Evolutionary conservation across 179 eudicot genomes (phyloP).

Genomic region (Patellifolia procumbens): DNA sequence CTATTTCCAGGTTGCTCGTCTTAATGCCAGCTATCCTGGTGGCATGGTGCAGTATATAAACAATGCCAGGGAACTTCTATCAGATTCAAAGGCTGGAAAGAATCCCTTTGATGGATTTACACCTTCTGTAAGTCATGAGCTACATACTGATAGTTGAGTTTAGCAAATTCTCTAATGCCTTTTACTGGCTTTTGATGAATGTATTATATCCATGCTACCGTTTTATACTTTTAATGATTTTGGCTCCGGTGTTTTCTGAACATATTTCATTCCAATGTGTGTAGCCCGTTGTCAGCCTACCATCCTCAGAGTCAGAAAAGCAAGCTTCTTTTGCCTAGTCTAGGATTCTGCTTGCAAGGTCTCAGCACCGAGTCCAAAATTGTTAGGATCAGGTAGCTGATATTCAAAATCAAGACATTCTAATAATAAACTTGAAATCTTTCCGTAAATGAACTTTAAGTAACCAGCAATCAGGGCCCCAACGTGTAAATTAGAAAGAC

Average conservation of each 20-base stretch:
- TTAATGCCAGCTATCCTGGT: conserved; percentile 84
- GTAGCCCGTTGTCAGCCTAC: not conserved
- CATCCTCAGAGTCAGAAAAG: not conserved
- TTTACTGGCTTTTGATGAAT: not conserved
- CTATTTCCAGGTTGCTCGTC: conserved; percentile 61
- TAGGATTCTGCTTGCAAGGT: not conserved
- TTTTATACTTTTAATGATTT: not conserved
- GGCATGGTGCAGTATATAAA: conserved; percentile 72
- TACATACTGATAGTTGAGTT: not conserved
- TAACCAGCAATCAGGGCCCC: not conserved
- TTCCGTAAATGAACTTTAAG: not conserved
- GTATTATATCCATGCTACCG: not conserved
- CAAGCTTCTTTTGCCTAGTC: not conserved
- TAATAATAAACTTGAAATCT: not conserved
- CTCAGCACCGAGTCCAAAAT: not conserved
- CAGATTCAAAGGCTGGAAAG: conserved; percentile 88
- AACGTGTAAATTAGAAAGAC: not conserved
- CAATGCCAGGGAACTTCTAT: conserved; percentile 80
- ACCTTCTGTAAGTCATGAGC: conserved; percentile 73
- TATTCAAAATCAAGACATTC: not conserved
- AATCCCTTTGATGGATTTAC: conserved; percentile 95
- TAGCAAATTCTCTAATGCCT: not conserved
- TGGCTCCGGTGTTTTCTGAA: not conserved
- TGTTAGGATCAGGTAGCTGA: not conserved
- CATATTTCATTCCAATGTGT: not conserved